phyloP scores from a whole-genome alignment of 140 eudicot genomes.

The Oenanthe javanica region DNA sequence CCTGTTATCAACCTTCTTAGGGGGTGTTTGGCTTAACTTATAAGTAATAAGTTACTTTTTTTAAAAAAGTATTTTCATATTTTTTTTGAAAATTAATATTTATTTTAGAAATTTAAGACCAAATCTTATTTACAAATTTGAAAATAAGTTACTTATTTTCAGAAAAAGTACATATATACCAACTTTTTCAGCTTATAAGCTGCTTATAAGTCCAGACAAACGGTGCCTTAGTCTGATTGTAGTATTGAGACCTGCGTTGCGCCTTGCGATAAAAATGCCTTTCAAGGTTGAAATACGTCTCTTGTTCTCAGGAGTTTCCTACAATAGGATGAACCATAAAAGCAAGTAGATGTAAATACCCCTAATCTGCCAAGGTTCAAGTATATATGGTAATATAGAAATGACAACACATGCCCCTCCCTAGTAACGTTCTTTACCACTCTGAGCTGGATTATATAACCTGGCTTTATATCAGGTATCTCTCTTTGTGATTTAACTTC shows the following conservation, averaged over 20 bases:
- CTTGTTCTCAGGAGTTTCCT: conserved; percentile 96
- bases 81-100: no score
- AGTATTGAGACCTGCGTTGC: conserved; percentile 78
- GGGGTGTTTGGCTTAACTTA: no score
- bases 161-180: no score
- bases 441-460: conserved; percentile 82
- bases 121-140: no score
- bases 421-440: conserved; percentile 37
- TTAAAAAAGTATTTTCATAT: no score
- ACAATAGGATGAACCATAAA: conserved; percentile 15
- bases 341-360: not conserved
- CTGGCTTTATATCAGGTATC: conserved; percentile 89
- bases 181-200: no score
- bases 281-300: conserved; percentile 69
- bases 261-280: conserved; percentile 93
- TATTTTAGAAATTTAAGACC: no score
- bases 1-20: conserved; percentile 64
- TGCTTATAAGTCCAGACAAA: no score
- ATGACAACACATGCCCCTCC: not conserved
- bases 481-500: conserved; percentile 60
- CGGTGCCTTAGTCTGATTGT: conserved; percentile 61
- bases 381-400: not conserved
- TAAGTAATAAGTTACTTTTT: no score
- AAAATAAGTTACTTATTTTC: no score
- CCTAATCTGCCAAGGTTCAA: not conserved